These are phyloP conservation scores for Pseudofabraea citricarpa DNA, from an alignment of 2,329 filamentous ascomycete genomes.

Conservation along the genomic window DNA sequence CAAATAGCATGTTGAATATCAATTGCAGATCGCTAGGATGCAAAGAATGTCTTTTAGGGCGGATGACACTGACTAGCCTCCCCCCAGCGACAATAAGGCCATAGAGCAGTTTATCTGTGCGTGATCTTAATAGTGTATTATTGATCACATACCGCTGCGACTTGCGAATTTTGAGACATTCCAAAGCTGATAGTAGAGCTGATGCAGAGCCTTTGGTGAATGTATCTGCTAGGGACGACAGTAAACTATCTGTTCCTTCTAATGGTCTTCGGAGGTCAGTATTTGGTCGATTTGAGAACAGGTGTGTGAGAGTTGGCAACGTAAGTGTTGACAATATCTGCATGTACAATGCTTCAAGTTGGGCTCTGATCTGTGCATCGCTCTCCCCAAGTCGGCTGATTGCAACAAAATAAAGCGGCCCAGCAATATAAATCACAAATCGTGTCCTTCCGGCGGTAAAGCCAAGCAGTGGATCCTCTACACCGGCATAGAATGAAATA, in stretches of 20 bases:
- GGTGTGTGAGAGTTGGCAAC: conserved; percentile 75
- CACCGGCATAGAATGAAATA: conserved; percentile 89
- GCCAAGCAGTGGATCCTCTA: conserved; percentile 69
- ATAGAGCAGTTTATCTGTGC: conserved; percentile 77
- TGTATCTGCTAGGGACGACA: conserved; percentile 88
- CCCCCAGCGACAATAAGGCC: conserved; percentile 91
- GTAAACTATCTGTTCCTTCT: conserved; percentile 83
- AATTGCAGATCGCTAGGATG: conserved; percentile 94
- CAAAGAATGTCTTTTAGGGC: conserved; percentile 89
- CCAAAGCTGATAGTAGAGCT: conserved; percentile 80
- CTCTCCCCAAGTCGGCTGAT: conserved; percentile 92
- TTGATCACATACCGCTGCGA: conserved; percentile 83
- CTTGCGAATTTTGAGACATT: conserved; percentile 90
- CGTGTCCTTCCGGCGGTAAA: conserved; percentile 84
- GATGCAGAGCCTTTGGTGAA: conserved; percentile 92
- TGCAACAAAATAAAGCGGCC: conserved; percentile 86
- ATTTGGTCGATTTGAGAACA: conserved; percentile 89
- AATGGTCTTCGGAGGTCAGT: conserved; percentile 86
- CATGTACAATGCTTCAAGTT: conserved; percentile 95
- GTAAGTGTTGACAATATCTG: conserved; percentile 96
- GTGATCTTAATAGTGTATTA: conserved; percentile 75
- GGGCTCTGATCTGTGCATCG: conserved; percentile 77
- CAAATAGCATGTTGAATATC: conserved; percentile 99
- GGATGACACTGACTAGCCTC: conserved; percentile 87
- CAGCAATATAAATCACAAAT: conserved; percentile 81